Base-by-base conservation (phyloP, 805 yeast genomes). In the Clavispora phyllophila region DNA sequence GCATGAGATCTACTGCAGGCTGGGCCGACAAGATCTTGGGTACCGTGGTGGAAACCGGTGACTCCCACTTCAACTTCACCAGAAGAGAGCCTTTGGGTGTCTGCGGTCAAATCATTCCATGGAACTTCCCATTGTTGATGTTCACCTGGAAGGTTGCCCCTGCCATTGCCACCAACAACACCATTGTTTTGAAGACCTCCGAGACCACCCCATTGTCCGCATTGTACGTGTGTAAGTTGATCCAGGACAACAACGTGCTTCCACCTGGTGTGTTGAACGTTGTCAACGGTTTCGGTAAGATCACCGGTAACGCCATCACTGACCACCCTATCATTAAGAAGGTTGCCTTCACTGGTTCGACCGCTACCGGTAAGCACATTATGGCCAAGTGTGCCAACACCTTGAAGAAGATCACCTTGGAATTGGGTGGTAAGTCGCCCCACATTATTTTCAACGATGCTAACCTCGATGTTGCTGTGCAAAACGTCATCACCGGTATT, bases 361-460 rank as follows among this genome's bases (percentile, higher is more conserved):
- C 96, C 42, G 88, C 84, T 37, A 82, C 88, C 49, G 98, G 97
- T 61, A 84, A 86, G 64, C 69, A 68, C 56, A 86, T 90, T 61
- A 83, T 87, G 84, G 90, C 96, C 48, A 87, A 95, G 50, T 75
- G 78, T 49, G 77, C 87, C 38, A 81, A 82, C 67, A 49, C 54
- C 23, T 74, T 90, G 66, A 90, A 90, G 77, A 88, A 86, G 66
- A 87, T 89, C 50, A 90, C 97, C 35, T 76, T 90, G 62, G 98
- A 90, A 73, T 81, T 89, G 57, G 98, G 98, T 61, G 98, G 98
- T 62, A 90, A 90, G 73, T 89, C 96, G 26, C 96, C 98, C 58
- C 82, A 85, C 66, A 81, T 90, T 54, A 82, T 90, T 39, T 88
- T 85, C 61, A 82, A 83, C 58, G 97, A 90, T 61, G 90, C 91